Evolutionary conservation across 1,139 yeast genomes (phyloP).

Genomic region (Diutina pseudorugosa): DNA sequence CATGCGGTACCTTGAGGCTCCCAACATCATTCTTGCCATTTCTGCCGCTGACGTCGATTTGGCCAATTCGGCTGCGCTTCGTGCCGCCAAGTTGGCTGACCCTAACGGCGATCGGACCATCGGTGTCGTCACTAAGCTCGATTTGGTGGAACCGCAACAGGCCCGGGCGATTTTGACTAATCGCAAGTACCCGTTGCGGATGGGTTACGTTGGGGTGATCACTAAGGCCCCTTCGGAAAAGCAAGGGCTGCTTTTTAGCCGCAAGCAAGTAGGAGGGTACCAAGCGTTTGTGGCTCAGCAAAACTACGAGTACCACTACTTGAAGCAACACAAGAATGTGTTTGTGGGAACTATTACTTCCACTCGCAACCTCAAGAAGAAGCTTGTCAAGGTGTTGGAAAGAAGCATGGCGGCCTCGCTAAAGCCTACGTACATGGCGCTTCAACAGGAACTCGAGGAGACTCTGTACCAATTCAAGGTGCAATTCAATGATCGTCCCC

Average conservation of each 20-base stretch:
- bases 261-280: constrained; percentile 25
- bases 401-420: constrained; percentile 83
- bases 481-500: constrained; percentile 85
- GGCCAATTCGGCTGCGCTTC: constrained; percentile 88
- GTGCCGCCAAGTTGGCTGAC: constrained; percentile 88
- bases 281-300: constrained; percentile 51
- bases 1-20: constrained; percentile 75
- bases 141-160: constrained; percentile 64
- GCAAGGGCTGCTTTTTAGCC: constrained; percentile 17
- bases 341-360: constrained; percentile 64
- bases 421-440: constrained; percentile 76
- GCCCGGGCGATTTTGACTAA: constrained; percentile 65
- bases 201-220: constrained; percentile 97
- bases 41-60: constrained; percentile 97
- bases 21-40: constrained; percentile 89
- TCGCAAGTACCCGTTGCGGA: constrained; percentile 73
- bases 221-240: constrained; percentile 53
- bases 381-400: constrained; percentile 78
- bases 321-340: constrained; percentile 47
- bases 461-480: constrained; percentile 89
- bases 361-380: constrained; percentile 62
- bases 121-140: constrained; percentile 91
- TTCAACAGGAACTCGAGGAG: constrained; percentile 88
- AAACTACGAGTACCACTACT: constrained; percentile 47
- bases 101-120: constrained; percentile 92